Percentiles rank a stretch among this genome's conserved stretches.
These are phyloP conservation scores for Apiospora phragmitis DNA, from an alignment of 2,329 filamentous ascomycete genomes.

Conservation along the genomic window DNA sequence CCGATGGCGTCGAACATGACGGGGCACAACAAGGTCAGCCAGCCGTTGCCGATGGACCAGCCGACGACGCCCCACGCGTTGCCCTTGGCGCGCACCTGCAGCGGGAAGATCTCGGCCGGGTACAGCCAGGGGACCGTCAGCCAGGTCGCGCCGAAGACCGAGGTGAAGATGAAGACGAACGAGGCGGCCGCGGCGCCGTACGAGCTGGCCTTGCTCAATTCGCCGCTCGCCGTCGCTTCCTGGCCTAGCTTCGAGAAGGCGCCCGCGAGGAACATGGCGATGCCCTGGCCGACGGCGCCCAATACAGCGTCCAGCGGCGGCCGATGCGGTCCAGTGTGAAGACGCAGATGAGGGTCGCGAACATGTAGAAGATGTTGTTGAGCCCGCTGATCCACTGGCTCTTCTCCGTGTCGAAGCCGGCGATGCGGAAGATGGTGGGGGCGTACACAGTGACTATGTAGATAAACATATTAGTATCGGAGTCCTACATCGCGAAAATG, in stretches of 20 bases:
- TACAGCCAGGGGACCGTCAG: slow-evolving; percentile 52
- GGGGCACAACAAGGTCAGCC: slow-evolving; percentile 38
- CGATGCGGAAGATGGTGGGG: slow-evolving; percentile 63
- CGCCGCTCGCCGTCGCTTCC: slow-evolving; percentile 44
- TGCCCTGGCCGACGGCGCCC: slow-evolving; percentile 63
- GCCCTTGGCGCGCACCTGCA: slow-evolving; percentile 70
- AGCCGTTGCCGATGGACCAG: slow-evolving; percentile 75
- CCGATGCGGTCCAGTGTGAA: slow-evolving; percentile 71
- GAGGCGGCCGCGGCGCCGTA: slow-evolving; percentile 67
- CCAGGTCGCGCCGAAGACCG: slow-evolving; percentile 65
- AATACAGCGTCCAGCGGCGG: slow-evolving; percentile 68
- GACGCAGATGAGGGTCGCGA: slow-evolving; percentile 67
- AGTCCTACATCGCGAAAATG: not conserved
- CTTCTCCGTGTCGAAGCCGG: slow-evolving; percentile 62
- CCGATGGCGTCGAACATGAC: slow-evolving; percentile 48
- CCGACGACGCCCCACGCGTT: slow-evolving; percentile 77
- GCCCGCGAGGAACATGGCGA: slow-evolving; percentile 68
- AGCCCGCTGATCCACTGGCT: slow-evolving; percentile 64
- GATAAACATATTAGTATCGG: not conserved
- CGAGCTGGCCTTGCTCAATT: slow-evolving; percentile 44
- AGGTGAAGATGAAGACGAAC: slow-evolving; percentile 71
- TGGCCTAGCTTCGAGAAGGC: slow-evolving; percentile 59
- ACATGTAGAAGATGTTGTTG: slow-evolving; percentile 55
- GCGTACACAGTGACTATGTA: slow-evolving; percentile 42
- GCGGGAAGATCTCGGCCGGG: slow-evolving; percentile 69